These are phyloP conservation scores for Salvia rosmarinus DNA, from an alignment of 257 asterid genomes.

Conservation along the genomic window DNA sequence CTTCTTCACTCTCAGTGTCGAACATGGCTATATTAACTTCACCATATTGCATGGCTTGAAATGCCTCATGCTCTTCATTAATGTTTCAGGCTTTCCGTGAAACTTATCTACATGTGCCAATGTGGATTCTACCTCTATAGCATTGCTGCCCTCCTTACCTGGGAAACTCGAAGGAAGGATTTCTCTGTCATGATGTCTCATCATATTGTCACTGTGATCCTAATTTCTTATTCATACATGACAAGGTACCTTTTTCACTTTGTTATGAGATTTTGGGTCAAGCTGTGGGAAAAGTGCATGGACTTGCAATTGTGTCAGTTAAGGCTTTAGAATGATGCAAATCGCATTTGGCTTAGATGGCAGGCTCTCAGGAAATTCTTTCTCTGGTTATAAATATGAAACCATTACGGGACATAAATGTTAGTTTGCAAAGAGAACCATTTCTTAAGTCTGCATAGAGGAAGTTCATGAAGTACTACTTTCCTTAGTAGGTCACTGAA, in stretches of 20 bases:
- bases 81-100: constrained; percentile 61
- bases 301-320: too few relatives aligned
- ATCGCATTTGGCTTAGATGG: background rate
- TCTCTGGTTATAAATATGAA: background rate
- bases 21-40: constrained; percentile 14
- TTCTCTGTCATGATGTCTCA: constrained; percentile 94
- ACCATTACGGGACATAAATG: background rate
- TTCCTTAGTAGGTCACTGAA: background rate
- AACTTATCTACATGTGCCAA: constrained; percentile 84
- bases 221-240: constrained; percentile 70
- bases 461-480: constrained; percentile 1
- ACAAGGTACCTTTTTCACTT: constrained; percentile 56
- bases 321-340: constrained; percentile 12
- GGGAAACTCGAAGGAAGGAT: constrained; percentile 97
- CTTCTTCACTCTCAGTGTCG: background rate
- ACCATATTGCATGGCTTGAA: constrained; percentile 14
- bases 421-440: background rate
- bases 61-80: constrained; percentile 14
- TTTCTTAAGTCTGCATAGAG: background rate
- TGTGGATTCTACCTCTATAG: constrained; percentile 89
- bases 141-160: constrained; percentile 77
- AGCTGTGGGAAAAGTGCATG: constrained; percentile 26
- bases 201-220: constrained; percentile 78
- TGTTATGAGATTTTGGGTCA: constrained; percentile 26
- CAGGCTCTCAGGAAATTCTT: background rate